Base-by-base conservation (phyloP, 108 stramenopile species). In the Cyclotella kingstonii region DNA sequence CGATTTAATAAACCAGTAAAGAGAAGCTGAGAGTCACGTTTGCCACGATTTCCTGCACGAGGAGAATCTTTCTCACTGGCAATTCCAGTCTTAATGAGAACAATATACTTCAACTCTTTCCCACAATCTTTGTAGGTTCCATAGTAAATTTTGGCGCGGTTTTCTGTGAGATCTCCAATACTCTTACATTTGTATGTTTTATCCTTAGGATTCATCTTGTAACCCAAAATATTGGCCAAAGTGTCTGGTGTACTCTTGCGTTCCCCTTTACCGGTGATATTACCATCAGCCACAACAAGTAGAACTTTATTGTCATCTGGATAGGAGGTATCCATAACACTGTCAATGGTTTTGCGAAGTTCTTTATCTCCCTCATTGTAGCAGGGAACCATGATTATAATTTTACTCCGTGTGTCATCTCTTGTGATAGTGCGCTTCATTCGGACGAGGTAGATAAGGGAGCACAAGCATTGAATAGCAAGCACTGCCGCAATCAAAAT, bases 351-450 rank as follows among this genome's bases (percentile, higher is more conserved):
- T 62, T 82, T 82, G 33, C 75, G 49, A 14, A 82, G 60, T 49
- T 82, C 81, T 23, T 72, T 77, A 56, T 77, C 66, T 0, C 78
- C 78, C 52, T 82, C 81, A 66, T 73, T 82, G 76, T 82, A 82
- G 39, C 81, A 82, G 3, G 81, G 81, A 11, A 82, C 81, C 81
- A 82, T 79, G 39, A 82, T 60, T 41, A 82, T 82, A 41, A 82
- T 76, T 26, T 76, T 64, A 25, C 67, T 41, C 26, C 67, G 29
- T 2, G 61, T 60, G 52, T 82, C 81, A 29, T 77, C 73, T 34
- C 60, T 52, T 0, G 60, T 52, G 45, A 73, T 77, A 4, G 61
- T 70, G 4, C 71, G 75, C 35, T 61, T 75, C 51, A 51, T 31
- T 26, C 73, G 59, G 15, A 75, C 57, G 17, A 81, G 70, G 54